A percentile compares a stretch with the other conserved stretches of the same genome.
phyloP scores from a whole-genome alignment of 768 basidiomycete species.

The Rhodosporidiobolus odoratus region DNA sequence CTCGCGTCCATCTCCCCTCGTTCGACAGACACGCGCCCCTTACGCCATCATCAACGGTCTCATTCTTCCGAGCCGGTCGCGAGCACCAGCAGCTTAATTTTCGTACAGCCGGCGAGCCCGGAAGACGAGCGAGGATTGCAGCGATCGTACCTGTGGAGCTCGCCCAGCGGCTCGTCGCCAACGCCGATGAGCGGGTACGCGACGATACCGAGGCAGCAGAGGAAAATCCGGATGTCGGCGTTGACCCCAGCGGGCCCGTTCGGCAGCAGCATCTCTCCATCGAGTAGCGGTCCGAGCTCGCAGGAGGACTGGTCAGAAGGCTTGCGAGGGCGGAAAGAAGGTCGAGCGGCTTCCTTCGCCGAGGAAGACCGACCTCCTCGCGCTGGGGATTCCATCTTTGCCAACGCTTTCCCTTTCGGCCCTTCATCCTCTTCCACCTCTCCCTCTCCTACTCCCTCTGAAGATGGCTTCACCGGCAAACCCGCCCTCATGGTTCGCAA shows the following conservation, averaged over 20 bases:
- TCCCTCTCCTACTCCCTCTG: slow-evolving; percentile 1
- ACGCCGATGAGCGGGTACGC: not conserved
- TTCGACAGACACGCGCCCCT: slow-evolving; percentile 12
- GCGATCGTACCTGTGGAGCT: not conserved
- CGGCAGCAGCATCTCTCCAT: not conserved
- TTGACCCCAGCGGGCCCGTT: slow-evolving; percentile 5
- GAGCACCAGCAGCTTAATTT: slow-evolving; percentile 34
- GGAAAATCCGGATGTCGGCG: slow-evolving; percentile 15
- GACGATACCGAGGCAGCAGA: slow-evolving; percentile 3
- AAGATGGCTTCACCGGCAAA: slow-evolving; percentile 18
- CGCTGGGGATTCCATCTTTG: not conserved
- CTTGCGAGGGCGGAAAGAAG: slow-evolving; percentile 3
- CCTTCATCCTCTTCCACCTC: slow-evolving; percentile 9
- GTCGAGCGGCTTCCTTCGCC: not conserved
- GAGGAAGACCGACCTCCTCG: slow-evolving; percentile 14
- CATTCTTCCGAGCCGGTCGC: slow-evolving; percentile 31
- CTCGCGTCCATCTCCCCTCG: not conserved
- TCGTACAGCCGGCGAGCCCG: slow-evolving; percentile 32
- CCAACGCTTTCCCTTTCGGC: slow-evolving; percentile 14
- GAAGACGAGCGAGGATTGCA: not conserved
- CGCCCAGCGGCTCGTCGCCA: not conserved
- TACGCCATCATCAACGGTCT: slow-evolving; percentile 34
- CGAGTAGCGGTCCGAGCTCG: slow-evolving; percentile 24
- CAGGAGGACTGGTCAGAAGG: slow-evolving; percentile 24
- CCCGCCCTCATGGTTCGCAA: slow-evolving; percentile 63